Evolutionary conservation across 2,329 filamentous ascomycete species (phyloP).

Genomic region (Microdochium trichocladiopsis): DNA sequence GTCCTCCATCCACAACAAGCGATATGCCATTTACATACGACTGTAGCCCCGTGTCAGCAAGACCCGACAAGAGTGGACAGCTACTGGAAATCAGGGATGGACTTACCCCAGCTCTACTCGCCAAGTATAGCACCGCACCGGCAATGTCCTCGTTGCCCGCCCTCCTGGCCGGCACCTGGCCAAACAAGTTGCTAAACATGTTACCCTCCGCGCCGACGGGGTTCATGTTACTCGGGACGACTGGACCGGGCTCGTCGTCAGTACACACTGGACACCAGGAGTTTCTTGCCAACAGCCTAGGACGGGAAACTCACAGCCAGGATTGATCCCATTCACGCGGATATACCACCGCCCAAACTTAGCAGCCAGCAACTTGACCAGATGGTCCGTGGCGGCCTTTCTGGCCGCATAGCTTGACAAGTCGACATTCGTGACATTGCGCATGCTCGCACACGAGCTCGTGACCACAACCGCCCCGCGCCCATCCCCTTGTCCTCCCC

Average conservation of each 20-base stretch:
- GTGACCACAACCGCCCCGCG: conserved; percentile 39
- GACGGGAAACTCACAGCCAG: conserved; percentile 23
- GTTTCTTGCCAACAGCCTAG: no score
- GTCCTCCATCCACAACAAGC: conserved; percentile 21
- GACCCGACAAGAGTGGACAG: no score
- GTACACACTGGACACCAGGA: no score
- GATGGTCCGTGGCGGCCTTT: conserved; percentile 44
- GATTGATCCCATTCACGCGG: conserved; percentile 23
- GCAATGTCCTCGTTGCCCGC: conserved; percentile 22
- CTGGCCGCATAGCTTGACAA: conserved; percentile 42
- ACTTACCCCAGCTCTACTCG: conserved; percentile 22
- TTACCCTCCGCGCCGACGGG: conserved; percentile 21
- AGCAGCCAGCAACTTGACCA: conserved; percentile 37
- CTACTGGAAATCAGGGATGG: no score
- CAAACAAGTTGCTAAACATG: conserved; percentile 21
- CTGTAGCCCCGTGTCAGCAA: conserved; percentile 6
- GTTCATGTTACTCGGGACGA: conserved; percentile 27
- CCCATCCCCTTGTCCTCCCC: conserved; percentile 26
- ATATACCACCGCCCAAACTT: conserved; percentile 32
- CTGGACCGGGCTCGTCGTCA: no score
- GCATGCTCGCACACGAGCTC: conserved; percentile 44
- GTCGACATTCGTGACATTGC: conserved; percentile 44
- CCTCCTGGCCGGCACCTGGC: conserved; percentile 22
- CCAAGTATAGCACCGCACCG: conserved; percentile 19
- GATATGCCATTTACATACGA: conserved; percentile 21